phyloP scores from a whole-genome alignment of 345 rosid species.

The Rhizophora apiculata region DNA sequence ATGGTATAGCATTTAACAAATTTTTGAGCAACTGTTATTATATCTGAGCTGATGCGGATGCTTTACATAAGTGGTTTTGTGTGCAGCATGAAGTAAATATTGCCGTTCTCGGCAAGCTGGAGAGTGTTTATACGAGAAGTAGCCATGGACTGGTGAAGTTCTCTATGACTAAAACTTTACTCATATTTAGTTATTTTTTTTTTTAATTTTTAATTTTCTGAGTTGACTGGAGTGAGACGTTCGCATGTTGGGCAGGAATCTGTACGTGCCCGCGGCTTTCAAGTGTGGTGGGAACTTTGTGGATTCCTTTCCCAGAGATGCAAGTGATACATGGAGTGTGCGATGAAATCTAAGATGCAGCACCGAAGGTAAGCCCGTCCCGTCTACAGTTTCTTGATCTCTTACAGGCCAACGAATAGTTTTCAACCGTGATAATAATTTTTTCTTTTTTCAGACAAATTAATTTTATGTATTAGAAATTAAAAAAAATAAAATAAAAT shows the following conservation, averaged over 20 bases:
- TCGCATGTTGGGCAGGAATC: constrained; percentile 42
- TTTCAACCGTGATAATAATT: no score
- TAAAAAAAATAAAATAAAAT: no score
- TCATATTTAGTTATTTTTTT: constrained; percentile 3
- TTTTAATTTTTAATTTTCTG: neutral
- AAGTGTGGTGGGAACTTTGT: constrained; percentile 80
- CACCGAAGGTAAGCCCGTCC: constrained; percentile 16
- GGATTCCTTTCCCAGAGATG: constrained; percentile 75
- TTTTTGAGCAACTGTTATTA: neutral
- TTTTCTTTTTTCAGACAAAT: no score
- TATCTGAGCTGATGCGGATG: neutral
- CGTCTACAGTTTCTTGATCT: constrained; percentile 51
- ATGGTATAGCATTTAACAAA: constrained; percentile 42
- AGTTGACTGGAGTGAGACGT: neutral
- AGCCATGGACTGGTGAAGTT: constrained; percentile 4
- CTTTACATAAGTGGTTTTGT: constrained; percentile 24
- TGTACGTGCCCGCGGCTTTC: constrained; percentile 71
- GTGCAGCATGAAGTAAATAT: constrained; percentile 79
- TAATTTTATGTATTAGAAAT: no score
- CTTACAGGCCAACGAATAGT: constrained; percentile 39
- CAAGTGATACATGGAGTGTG: constrained; percentile 2
- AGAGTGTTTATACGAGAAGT: constrained; percentile 28
- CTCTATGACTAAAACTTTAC: neutral
- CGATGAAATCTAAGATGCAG: neutral
- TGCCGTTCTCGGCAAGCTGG: constrained; percentile 49